Evolutionary conservation across 441 rosid species (phyloP), one percentile per base, ranked within the genome.

Genomic region (Erysimum pusillum): DNA sequence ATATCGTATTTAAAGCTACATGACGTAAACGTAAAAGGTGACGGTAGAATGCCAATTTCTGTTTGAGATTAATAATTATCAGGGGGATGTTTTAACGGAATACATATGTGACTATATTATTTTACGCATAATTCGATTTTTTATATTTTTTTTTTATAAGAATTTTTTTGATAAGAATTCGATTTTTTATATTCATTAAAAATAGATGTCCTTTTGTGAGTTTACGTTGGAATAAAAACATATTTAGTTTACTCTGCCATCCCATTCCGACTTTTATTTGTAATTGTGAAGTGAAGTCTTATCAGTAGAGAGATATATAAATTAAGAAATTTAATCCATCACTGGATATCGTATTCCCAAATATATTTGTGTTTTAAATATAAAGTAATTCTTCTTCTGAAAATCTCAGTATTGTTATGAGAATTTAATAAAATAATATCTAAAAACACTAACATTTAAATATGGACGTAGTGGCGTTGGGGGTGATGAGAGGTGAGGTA

Each of bases 401-500:
- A 53, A 53, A 52, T 12, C n/a, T 9, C 31, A 17, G 17, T 9
- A 9, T 38, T 8, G 41, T 38, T 5, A 45, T 14, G 8, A 14
- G 1, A 36, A 17, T 5, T 10, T 2, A 15, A 9, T 17, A 38
- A 38, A 20, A 22, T 22, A 53, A 58, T 58, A 32, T 32, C 41
- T 4, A 15, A 34, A 58, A 34, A 58, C 34, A 9, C 0, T 58
- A 13, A 10, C 13, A 35, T 11, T 25, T 7, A 8, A 41, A 13
- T 14, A 22, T 22, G 61, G 67, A 75, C 42, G 31, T 64, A 54
- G 2, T 46, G 71, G 17, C 60, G 41, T 36, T 46, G 14, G 35
- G 35, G 79, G 15, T 46, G 53, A 51, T 45, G 45, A 66, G 25
- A 48, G 38, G 32, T 75, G 67, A 75, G 49, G 56, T 76, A 45